phyloP scores from a whole-genome alignment of 1,284 basidiomycete genomes.

The Heterobasidion occidentale region DNA sequence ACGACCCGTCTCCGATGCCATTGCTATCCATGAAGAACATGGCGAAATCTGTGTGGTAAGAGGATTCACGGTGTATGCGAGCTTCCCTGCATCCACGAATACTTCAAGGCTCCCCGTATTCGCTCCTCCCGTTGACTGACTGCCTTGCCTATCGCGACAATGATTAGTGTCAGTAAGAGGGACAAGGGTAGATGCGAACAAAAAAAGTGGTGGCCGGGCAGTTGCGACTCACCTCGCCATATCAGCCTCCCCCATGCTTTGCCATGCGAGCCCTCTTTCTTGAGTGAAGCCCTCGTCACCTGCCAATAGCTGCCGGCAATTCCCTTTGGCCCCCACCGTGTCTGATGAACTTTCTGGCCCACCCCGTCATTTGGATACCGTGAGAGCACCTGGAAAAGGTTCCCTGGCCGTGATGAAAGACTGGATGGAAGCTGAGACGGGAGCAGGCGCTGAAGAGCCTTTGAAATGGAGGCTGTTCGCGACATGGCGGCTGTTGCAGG shows the following conservation, averaged over 20 bases:
- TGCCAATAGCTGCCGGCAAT: slow-evolving; percentile 65
- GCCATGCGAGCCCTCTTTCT: slow-evolving; percentile 63
- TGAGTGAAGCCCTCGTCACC: slow-evolving; percentile 60
- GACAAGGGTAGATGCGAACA: too few relatives aligned
- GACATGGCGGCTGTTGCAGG: slow-evolving; percentile 15
- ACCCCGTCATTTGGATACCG: slow-evolving; percentile 59
- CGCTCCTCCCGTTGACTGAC: slow-evolving; percentile 39
- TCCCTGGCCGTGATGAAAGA: slow-evolving; percentile 46
- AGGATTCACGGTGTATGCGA: slow-evolving; percentile 19
- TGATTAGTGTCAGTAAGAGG: not conserved
- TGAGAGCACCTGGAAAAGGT: slow-evolving; percentile 64
- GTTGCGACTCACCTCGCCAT: slow-evolving; percentile 61
- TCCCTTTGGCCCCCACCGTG: slow-evolving; percentile 63
- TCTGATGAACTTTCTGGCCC: slow-evolving; percentile 61
- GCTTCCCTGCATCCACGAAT: slow-evolving; percentile 46
- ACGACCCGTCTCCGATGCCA: too few relatives aligned
- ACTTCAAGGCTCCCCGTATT: slow-evolving; percentile 55
- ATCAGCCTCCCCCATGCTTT: slow-evolving; percentile 71
- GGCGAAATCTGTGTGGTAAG: not conserved
- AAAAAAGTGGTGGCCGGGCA: not conserved
- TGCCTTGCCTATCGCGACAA: slow-evolving; percentile 33
- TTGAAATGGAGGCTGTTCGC: slow-evolving; percentile 14
- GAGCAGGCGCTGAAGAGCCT: slow-evolving; percentile 45
- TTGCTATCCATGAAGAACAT: too few relatives aligned
- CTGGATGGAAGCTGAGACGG: slow-evolving; percentile 47